Evolutionary conservation across 2,329 filamentous ascomycete genomes (phyloP).

Genomic region (Epicoccum nigrum): DNA sequence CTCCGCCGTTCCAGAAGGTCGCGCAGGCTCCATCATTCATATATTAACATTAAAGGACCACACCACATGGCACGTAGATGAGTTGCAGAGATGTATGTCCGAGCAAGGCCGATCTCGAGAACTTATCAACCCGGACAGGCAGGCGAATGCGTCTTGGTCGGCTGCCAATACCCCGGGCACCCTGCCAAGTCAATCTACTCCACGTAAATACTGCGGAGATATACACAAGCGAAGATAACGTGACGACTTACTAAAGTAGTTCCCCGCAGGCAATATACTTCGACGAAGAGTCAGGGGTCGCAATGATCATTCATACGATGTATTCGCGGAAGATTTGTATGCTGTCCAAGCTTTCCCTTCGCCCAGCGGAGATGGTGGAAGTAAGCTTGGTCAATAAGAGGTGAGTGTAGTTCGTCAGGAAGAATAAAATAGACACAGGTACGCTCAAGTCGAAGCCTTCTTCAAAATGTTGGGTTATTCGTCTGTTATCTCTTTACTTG

Average conservation of each 20-base stretch:
- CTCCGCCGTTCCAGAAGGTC: slow-evolving; percentile 5
- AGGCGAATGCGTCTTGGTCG: slow-evolving; percentile 7
- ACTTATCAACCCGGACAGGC: not conserved
- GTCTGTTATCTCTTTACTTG: slow-evolving; percentile 26
- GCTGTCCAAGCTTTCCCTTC: slow-evolving; percentile 7
- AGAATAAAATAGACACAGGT: too few relatives aligned
- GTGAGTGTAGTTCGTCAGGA: too few relatives aligned
- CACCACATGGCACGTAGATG: not conserved
- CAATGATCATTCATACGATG: slow-evolving; percentile 7
- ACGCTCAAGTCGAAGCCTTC: too few relatives aligned
- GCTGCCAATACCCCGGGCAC: slow-evolving; percentile 12
- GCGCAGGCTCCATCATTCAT: slow-evolving; percentile 3
- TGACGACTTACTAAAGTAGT: not conserved
- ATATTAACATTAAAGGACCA: slow-evolving; percentile 9
- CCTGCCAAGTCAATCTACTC: slow-evolving; percentile 17
- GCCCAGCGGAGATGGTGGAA: slow-evolving; percentile 4
- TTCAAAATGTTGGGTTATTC: slow-evolving; percentile 29
- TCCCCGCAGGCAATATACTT: slow-evolving; percentile 15
- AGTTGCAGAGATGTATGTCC: not conserved
- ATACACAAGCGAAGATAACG: slow-evolving; percentile 2
- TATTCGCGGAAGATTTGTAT: slow-evolving; percentile 16
- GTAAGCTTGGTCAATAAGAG: slow-evolving; percentile 6
- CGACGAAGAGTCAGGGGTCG: slow-evolving; percentile 1
- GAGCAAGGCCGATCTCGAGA: not conserved
- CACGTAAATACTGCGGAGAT: slow-evolving; percentile 13